These are phyloP conservation scores for Wallemia hederae DNA, from an alignment of 1,284 basidiomycete species.

Conservation along the genomic window DNA sequence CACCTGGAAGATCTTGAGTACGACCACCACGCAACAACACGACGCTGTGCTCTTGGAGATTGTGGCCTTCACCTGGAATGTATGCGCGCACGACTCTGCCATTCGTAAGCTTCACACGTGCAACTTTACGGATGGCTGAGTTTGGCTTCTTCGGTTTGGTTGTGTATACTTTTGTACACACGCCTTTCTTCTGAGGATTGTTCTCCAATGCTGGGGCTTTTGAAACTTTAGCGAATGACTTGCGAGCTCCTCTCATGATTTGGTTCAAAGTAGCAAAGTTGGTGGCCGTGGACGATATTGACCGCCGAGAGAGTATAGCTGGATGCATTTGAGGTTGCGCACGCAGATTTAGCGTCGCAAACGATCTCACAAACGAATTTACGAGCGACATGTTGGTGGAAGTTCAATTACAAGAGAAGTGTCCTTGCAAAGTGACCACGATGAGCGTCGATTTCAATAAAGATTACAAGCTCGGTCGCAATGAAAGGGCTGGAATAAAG, in stretches of 20 bases:
- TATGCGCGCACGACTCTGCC: slow-evolving; percentile 78
- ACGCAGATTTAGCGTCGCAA: slow-evolving; percentile 11
- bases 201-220: slow-evolving; percentile 46
- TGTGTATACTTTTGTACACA: slow-evolving; percentile 54
- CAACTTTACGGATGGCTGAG: slow-evolving; percentile 91
- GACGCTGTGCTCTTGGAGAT: slow-evolving; percentile 89
- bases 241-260: slow-evolving; percentile 27
- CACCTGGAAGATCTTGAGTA: slow-evolving; percentile 89
- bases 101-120: slow-evolving; percentile 67
- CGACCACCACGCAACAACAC: slow-evolving; percentile 78
- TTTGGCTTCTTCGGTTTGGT: slow-evolving; percentile 93
- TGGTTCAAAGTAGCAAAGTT: slow-evolving; percentile 42
- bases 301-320: slow-evolving; percentile 21
- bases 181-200: slow-evolving; percentile 64
- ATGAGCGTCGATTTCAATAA: neutral
- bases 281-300: slow-evolving; percentile 9
- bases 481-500: neutral
- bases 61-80: slow-evolving; percentile 92
- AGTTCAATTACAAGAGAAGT: neutral
- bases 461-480: neutral
- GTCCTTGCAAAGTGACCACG: neutral
- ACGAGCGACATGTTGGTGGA: neutral
- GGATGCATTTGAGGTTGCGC: slow-evolving; percentile 16
- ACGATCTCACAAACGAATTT: slow-evolving; percentile 20
- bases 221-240: slow-evolving; percentile 22